Conservation (phyloP, 2,329 filamentous ascomycete genomes). For the Fusarium udum region DNA sequence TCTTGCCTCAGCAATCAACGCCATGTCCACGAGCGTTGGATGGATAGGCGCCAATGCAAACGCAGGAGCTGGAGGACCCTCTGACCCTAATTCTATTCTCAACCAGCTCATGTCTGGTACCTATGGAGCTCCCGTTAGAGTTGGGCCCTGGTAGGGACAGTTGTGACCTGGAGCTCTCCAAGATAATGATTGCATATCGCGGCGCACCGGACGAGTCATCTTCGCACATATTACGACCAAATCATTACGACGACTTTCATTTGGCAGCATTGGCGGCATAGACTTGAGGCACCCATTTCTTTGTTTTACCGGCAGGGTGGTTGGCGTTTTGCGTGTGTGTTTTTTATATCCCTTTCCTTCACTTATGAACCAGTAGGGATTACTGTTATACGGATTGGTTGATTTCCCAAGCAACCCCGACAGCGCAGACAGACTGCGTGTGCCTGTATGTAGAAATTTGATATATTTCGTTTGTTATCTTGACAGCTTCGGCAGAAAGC, state of each 20-base stretch:
- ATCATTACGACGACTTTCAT: slow-evolving; percentile 47
- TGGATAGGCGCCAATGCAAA: slow-evolving; percentile 71
- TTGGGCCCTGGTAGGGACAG: slow-evolving; percentile 67
- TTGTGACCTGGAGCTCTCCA: background rate
- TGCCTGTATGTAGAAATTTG: slow-evolving; percentile 41
- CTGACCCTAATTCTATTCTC: slow-evolving; percentile 66
- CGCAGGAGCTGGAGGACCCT: slow-evolving; percentile 31
- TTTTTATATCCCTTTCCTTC: slow-evolving; percentile 46
- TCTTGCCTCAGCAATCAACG: slow-evolving; percentile 80
- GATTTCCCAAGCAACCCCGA: slow-evolving; percentile 9
- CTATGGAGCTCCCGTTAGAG: slow-evolving; percentile 68
- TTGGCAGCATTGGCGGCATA: slow-evolving; percentile 51
- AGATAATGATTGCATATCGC: slow-evolving; percentile 40
- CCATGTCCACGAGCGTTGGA: slow-evolving; percentile 77
- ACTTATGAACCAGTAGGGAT: slow-evolving; percentile 36
- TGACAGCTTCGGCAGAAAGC: background rate
- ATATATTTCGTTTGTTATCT: slow-evolving; percentile 17
- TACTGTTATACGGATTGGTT: slow-evolving; percentile 22
- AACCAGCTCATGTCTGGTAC: slow-evolving; percentile 70
- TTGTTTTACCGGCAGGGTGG: slow-evolving; percentile 44
- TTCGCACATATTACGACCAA: slow-evolving; percentile 48
- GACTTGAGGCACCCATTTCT: slow-evolving; percentile 45
- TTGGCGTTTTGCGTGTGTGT: slow-evolving; percentile 47
- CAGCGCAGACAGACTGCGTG: slow-evolving; percentile 27
- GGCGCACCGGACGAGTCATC: slow-evolving; percentile 38